Evolutionary conservation across 306 rosid species (phyloP), one percentile per base, ranked within the genome.

Genomic region (Prunus salicina): DNA sequence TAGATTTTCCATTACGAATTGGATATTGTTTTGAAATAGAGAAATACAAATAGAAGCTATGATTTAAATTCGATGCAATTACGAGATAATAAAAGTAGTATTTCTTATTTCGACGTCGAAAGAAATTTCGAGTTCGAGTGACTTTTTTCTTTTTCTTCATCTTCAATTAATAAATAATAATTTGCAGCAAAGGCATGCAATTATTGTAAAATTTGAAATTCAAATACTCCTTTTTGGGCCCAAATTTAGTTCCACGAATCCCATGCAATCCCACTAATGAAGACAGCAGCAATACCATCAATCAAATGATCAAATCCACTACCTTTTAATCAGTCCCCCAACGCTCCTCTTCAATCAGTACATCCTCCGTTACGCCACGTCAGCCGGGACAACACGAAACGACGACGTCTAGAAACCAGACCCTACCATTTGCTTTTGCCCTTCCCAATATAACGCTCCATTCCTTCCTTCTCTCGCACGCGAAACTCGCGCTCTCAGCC

Each of bases 381-480:
- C 75, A 78, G 9, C 63, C 41, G 3, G 9, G 11, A 3, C 7
- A 15, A 16, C 12, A 47, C 16, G 1, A 0, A 0, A 6, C 19
- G 51, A 15, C 73, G 77, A 83, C 85, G 80, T 81, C 89, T 77
- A 80, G 52, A 5, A 1, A 64, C 49, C 75, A 2, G 30, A 6
- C 18, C 61, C 28, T n/a, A 2, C 70, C 30, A 1, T 28, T 5
- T 3, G 32, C 28, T 6, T 38, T 38, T 38, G 43, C 8, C 47
- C 6, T 68, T 20, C 78, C 67, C 69, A 74, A 77, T 62, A 66
- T 79, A 87, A 87, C 91, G 87, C 83, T 76, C 80, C 69, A 53
- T 20, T 6, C 81, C 10, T 38, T 30, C 38, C 75, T 60, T 38
- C 52, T 60, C 76, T 67, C 68, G 7, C 74, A 80, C 49, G 76